Evolutionary conservation across 192 early-diverging fungal genomes (phyloP), one percentile per base, ranked within the genome.

Genomic region (Neocallimastix lanati): DNA sequence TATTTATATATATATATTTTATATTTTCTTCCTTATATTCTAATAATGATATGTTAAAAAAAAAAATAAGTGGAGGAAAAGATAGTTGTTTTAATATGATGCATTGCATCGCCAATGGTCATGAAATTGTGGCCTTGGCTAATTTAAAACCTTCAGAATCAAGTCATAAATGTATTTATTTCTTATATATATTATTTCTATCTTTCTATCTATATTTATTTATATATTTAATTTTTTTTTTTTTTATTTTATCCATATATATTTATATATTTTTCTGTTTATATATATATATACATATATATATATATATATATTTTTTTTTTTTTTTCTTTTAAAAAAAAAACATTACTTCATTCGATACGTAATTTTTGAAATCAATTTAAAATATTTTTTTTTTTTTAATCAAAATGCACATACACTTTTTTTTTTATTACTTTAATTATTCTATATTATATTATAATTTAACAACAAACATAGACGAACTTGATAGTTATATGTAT

Each of bases 61-160:
- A n/a, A n/a, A n/a, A n/a, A n/a, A n/a, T n/a, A n/a, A 96, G 96
- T 82, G 95, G 96, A 36, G 98, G 98, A 77, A 99, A 99, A 84
- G 98, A 99, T 86, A 95, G 94, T 80, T 93, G 92, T 80, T 97
- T 93, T 85, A 96, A 96, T 82, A 90, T 97, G 91, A 90, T 98
- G 90, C 93, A 99, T 85, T 96, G 95, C 86, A 91, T 94, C 11
- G 93, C 94, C 50, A 87, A 96, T 82, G 96, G 96, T 6, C 98
- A 99, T 83, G 90, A 95, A 38, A 91, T 99, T 50, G 90, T 96
- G 28, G 96, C 96, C 0, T 85, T 99, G 2, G 98, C 95, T 1
- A 98, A 99, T 84, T 84, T 97, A 29, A 92, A 92, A 79, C 96
- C 97, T 30, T 86, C 90, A 21, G 80, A 81, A n/a, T 79, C 78